These are phyloP conservation scores for Avicennia marina DNA, from an alignment of 257 asterid genomes.

Conservation along the genomic window DNA sequence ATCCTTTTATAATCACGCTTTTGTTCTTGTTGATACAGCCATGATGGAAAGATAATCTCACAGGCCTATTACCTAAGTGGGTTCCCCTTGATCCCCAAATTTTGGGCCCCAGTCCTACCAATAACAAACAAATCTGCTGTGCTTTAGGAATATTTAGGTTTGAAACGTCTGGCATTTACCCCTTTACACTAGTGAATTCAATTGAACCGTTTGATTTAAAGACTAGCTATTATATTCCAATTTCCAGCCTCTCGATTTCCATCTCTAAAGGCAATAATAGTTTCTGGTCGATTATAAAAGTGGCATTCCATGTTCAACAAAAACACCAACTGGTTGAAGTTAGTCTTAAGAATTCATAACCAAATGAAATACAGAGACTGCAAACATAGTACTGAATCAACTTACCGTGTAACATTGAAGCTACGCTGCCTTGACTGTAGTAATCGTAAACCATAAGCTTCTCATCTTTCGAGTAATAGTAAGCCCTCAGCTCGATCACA, in stretches of 20 bases:
- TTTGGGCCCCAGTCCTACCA: conserved; percentile 12
- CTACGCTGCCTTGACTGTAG: conserved; percentile 71
- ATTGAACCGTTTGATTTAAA: background rate
- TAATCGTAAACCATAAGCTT: conserved; percentile 90
- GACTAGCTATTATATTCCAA: background rate
- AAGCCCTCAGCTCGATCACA: conserved; percentile 78
- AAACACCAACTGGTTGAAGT: too few relatives aligned
- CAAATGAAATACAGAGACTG: background rate
- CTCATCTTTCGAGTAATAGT: conserved; percentile 93
- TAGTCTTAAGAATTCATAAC: background rate
- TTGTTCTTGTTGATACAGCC: conserved; percentile 21
- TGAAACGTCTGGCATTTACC: background rate
- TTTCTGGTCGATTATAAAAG: too few relatives aligned
- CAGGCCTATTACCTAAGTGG: conserved; percentile 21
- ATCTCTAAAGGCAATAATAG: too few relatives aligned
- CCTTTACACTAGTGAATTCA: conserved; percentile 5
- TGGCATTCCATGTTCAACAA: too few relatives aligned
- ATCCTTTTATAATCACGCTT: conserved; percentile 6
- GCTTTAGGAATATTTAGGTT: conserved; percentile 11
- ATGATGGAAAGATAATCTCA: conserved; percentile 26
- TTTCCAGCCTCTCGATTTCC: background rate
- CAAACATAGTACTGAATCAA: background rate
- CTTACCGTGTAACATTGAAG: conserved; percentile 85
- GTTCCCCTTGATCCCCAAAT: conserved; percentile 22
- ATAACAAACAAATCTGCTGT: conserved; percentile 10